Evolutionary conservation across 2,329 filamentous ascomycete genomes (phyloP), one percentile per base, ranked within the genome.

Genomic region (Diaporthe citrichinensis): DNA sequence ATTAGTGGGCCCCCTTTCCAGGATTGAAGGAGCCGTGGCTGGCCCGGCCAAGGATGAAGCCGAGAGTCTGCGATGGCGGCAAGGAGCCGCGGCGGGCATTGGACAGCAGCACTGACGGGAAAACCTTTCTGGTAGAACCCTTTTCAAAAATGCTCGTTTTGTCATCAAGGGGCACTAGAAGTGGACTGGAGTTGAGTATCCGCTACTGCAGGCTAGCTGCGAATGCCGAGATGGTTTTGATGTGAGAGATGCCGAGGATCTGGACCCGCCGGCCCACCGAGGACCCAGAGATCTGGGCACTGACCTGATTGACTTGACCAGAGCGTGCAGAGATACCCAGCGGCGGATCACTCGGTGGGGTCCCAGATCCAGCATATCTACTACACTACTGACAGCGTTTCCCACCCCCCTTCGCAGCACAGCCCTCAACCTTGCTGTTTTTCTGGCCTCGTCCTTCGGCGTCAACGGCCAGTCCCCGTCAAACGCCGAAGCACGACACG

Each of bases 221-320:
- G 61, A 67, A 51, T 51, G 61, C 61, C 41, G 61, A 67, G 44
- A 49, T 67, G 61, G 39, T 10, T 34, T 49, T 49, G 41, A 49
- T 36, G 61, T 67, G 41, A 67, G 28, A 67, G 61, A 49, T 67
- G 44, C 61, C 61, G 61, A 67, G 61, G 61, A 67, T 67, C 61
- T 67, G 61, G 61, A 25, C 44, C 41, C 44, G 61, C 61, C 61
- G 61, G 10, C 44, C 61, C 61, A 46, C 61, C 41, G 41, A 25
- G 59, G 61, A 67, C 46, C 61, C 61, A 67, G 61, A 67, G 61
- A 67, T 67, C 61, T 67, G 61, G 61, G 61, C 61, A 34, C 5
- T 39, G 31, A 34, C 31, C 31, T 3, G 6, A 34, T 34, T 34
- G 41, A 62, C 15, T 62, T 62, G 59, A 62, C 23, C n/a, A 62